A percentile compares a stretch with the other conserved stretches of the same genome.
Conservation (phyloP, 345 rosid species). For the Physaria fendleri region DNA sequence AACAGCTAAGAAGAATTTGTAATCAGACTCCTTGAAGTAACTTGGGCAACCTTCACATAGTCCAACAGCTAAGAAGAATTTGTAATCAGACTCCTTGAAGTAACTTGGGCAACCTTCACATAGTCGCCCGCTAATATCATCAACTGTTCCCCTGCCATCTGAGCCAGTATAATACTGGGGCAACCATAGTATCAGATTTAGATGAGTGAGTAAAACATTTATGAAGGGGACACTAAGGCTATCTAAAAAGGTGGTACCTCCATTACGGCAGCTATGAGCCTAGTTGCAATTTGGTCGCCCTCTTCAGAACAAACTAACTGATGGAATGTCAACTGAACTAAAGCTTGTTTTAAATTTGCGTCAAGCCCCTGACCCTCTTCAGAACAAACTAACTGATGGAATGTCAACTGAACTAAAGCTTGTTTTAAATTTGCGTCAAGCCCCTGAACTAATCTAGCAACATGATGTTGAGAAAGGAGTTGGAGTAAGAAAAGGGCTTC, state of each 20-base stretch:
- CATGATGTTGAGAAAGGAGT: constrained; percentile 83
- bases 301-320: constrained; percentile 93
- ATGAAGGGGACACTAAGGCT: background rate
- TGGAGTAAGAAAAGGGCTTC: constrained; percentile 92
- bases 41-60: constrained; percentile 91
- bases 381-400: constrained; percentile 85
- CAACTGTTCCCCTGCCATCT: constrained; percentile 97
- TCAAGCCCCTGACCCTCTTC: constrained; percentile 97
- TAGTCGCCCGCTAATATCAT: constrained; percentile 77
- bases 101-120: constrained; percentile 94
- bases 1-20: constrained; percentile 95
- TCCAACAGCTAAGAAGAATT: constrained; percentile 90
- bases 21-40: constrained; percentile 92
- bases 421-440: constrained; percentile 62
- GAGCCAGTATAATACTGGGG: constrained; percentile 91
- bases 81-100: constrained; percentile 92
- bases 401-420: constrained; percentile 71
- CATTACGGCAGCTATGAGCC: constrained; percentile 80
- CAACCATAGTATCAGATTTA: constrained; percentile 11
- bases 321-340: constrained; percentile 81
- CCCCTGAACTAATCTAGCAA: constrained; percentile 75
- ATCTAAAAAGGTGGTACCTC: constrained; percentile 48
- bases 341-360: constrained; percentile 47
- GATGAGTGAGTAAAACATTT: constrained; percentile 6
- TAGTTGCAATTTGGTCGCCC: constrained; percentile 86